A percentile compares a stretch with the other conserved stretches of the same genome.
Conservation (phyloP, 225 moss, liverwort and hornwort genomes). For the Sphagnum tenellum region DNA sequence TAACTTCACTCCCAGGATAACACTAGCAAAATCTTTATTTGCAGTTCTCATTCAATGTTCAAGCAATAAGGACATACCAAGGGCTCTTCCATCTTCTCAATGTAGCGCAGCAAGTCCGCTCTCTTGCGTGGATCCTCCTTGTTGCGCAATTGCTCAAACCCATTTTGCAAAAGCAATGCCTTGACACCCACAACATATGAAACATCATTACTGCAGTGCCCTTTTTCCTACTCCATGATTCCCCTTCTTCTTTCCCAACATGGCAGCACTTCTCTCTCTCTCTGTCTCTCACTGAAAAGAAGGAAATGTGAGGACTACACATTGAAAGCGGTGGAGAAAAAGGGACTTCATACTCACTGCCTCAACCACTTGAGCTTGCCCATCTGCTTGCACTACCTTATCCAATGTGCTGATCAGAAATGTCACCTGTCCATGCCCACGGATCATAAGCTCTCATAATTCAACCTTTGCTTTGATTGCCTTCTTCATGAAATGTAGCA, state of each 20-base stretch:
- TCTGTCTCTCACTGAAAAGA: background rate
- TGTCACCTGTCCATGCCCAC: slow-evolving; percentile 47
- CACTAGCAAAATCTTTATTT: background rate
- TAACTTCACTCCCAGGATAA: too few species aligned
- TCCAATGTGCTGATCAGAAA: slow-evolving; percentile 80
- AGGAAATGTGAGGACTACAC: background rate
- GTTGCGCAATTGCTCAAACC: slow-evolving; percentile 64
- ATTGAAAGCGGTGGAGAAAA: background rate
- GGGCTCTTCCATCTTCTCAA: slow-evolving; percentile 80
- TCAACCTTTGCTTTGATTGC: background rate
- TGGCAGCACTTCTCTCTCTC: background rate
- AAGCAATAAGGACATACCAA: slow-evolving; percentile 23
- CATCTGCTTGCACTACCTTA: slow-evolving; percentile 63
- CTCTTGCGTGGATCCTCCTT: slow-evolving; percentile 79
- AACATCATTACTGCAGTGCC: too few species aligned
- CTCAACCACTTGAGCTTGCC: slow-evolving; percentile 60
- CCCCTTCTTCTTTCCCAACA: too few species aligned
- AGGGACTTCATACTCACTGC: slow-evolving; percentile 58
- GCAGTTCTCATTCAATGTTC: background rate
- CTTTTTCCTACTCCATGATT: too few species aligned
- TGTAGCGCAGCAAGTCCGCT: slow-evolving; percentile 80
- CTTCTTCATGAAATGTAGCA: too few species aligned
- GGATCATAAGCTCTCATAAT: background rate
- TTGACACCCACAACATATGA: slow-evolving; percentile 10
- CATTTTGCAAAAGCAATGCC: slow-evolving; percentile 66